Conservation (phyloP, 2,329 filamentous ascomycete genomes). For the Alternaria angustiovoidea region DNA sequence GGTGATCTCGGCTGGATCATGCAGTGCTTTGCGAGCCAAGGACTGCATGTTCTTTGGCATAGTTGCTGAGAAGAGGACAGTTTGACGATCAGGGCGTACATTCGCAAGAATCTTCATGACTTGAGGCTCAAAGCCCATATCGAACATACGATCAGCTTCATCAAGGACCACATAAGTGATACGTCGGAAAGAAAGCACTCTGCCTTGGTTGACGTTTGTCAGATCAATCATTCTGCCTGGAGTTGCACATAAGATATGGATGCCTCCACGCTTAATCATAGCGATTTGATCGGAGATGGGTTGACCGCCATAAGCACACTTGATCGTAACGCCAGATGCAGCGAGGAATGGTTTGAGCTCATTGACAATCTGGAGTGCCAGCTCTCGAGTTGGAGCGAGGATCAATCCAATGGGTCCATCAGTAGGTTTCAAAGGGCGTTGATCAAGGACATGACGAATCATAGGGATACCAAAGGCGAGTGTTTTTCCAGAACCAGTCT, state of each 20-base stretch:
- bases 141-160: constrained; percentile 98
- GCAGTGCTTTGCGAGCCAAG: constrained; percentile 85
- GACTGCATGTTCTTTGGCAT: constrained; percentile 94
- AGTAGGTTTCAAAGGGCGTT: constrained; percentile 78
- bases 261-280: constrained; percentile 91
- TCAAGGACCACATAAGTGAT: constrained; percentile 96
- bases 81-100: constrained; percentile 90
- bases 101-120: constrained; percentile 96
- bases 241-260: constrained; percentile 88
- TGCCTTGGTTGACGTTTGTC: constrained; percentile 89
- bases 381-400: constrained; percentile 92
- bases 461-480: constrained; percentile 94
- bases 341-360: constrained; percentile 96
- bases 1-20: constrained; percentile 86
- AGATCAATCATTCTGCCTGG: constrained; percentile 96
- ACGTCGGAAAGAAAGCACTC: constrained; percentile 87
- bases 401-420: constrained; percentile 90
- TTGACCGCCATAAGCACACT: constrained; percentile 93
- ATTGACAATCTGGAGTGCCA: constrained; percentile 91
- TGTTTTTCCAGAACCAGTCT: constrained; percentile 97
- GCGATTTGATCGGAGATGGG: constrained; percentile 98
- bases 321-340: constrained; percentile 81
- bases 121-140: constrained; percentile 99
- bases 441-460: constrained; percentile 98
- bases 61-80: constrained; percentile 94